Evolutionary conservation across 1,284 basidiomycete genomes (phyloP).

Genomic region (Ganoderma boninense): DNA sequence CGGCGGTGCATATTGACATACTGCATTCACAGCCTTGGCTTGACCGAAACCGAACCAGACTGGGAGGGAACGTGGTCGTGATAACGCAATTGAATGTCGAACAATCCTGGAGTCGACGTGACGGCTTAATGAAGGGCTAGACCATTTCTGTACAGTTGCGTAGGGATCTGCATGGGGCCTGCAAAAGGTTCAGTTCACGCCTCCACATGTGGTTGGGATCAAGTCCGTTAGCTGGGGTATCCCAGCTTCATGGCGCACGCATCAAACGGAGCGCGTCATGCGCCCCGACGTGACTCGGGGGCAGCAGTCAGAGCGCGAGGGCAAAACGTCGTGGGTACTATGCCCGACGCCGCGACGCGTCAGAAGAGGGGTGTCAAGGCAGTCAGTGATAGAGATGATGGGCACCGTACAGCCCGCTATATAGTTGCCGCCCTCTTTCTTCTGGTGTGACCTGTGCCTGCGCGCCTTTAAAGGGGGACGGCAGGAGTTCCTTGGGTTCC

Average conservation of each 20-base stretch:
- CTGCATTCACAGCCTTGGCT: background rate
- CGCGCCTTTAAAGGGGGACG: background rate
- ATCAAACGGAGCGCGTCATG: background rate
- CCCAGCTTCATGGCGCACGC: background rate
- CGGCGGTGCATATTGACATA: background rate
- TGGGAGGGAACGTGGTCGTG: background rate
- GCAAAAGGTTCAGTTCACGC: background rate
- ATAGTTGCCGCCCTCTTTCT: conserved; percentile 3
- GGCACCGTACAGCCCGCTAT: conserved; percentile 10
- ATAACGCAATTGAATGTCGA: background rate
- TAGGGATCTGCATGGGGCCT: conserved; percentile 2
- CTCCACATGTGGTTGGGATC: background rate
- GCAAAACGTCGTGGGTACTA: background rate
- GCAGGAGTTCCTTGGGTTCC: conserved; percentile 10
- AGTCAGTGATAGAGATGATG: conserved; percentile 8
- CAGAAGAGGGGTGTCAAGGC: conserved; percentile 1
- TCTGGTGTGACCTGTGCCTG: background rate
- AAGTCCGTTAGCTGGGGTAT: background rate
- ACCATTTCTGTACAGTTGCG: conserved; percentile 8
- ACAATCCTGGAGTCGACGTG: background rate
- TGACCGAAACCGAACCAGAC: background rate
- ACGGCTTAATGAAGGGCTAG: conserved; percentile 1
- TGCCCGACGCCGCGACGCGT: background rate
- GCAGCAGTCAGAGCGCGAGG: background rate
- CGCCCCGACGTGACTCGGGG: background rate